phyloP scores from a whole-genome alignment of 2,329 filamentous ascomycete genomes.

The Fusarium decemcellulare region DNA sequence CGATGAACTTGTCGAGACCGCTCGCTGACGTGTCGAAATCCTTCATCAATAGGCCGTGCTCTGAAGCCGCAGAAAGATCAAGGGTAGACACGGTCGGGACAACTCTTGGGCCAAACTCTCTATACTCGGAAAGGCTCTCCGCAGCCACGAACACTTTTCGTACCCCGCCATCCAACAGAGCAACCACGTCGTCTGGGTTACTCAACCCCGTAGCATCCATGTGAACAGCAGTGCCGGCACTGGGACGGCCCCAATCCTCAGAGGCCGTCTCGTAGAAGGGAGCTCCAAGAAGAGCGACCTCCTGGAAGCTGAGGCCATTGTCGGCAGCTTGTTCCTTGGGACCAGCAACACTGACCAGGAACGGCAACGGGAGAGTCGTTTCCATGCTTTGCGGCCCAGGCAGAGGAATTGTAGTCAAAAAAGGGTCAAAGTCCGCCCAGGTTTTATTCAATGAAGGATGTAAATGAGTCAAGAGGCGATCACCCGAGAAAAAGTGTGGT shows the following conservation, averaged over 20 bases:
- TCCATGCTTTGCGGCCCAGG: constrained; percentile 64
- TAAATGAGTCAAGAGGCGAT: constrained; percentile 43
- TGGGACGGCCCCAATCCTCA: constrained; percentile 63
- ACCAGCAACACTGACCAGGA: constrained; percentile 71
- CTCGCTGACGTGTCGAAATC: constrained; percentile 62
- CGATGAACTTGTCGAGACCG: constrained; percentile 60
- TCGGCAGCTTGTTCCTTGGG: constrained; percentile 63
- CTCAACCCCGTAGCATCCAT: constrained; percentile 82
- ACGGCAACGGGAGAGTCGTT: constrained; percentile 74
- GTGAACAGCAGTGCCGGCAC: constrained; percentile 72
- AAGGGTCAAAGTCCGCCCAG: neutral
- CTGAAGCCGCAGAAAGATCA: constrained; percentile 61
- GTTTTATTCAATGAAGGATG: constrained; percentile 19
- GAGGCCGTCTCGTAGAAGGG: constrained; percentile 70
- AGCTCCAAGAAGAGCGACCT: constrained; percentile 71
- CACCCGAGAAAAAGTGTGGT: constrained; percentile 43
- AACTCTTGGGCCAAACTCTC: constrained; percentile 70
- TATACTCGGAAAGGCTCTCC: constrained; percentile 73
- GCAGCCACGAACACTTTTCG: constrained; percentile 86
- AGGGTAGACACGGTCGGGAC: constrained; percentile 65
- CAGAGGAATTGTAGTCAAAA: constrained; percentile 24
- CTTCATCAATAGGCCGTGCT: constrained; percentile 66
- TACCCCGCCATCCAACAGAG: constrained; percentile 88
- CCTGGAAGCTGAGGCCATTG: constrained; percentile 68
- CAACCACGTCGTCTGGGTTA: constrained; percentile 80